Conservation (phyloP, 345 rosid species). For the Hibiscus syriacus region DNA sequence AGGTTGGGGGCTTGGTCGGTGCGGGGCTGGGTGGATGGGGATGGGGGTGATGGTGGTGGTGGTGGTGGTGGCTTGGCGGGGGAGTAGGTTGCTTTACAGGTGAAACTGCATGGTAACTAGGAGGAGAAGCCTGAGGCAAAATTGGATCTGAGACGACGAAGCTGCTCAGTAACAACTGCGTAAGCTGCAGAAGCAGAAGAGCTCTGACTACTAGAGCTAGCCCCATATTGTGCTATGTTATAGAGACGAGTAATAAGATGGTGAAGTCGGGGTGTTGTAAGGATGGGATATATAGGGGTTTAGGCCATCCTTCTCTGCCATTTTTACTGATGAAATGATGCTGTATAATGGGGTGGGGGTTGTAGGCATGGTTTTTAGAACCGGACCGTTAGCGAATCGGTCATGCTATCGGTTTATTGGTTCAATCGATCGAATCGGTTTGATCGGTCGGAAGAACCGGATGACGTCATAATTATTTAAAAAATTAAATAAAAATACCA, state of each 20-base stretch:
- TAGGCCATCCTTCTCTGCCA: constrained; percentile 25
- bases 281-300: constrained; percentile 25
- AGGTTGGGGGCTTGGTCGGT: constrained; percentile 11
- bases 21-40: constrained; percentile 18
- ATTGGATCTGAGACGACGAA: constrained; percentile 27
- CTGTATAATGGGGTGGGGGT: constrained; percentile 1
- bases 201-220: constrained; percentile 20
- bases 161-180: constrained; percentile 30
- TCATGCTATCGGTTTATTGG: too few relatives aligned
- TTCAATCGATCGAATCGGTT: too few relatives aligned
- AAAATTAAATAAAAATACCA: too few relatives aligned
- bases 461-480: too few relatives aligned
- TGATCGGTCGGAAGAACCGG: too few relatives aligned
- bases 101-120: constrained; percentile 17
- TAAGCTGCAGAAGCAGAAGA: constrained; percentile 19
- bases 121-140: constrained; percentile 15
- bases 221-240: constrained; percentile 21
- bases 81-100: constrained; percentile 22
- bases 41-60: constrained; percentile 16
- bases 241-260: background rate
- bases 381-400: too few relatives aligned
- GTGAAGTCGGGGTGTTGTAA: background rate
- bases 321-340: background rate
- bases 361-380: too few relatives aligned
- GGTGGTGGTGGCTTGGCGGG: constrained; percentile 22